These are phyloP conservation scores for Myxozyma mucilagina DNA, from an alignment of 805 yeast genomes.

Conservation along the genomic window DNA sequence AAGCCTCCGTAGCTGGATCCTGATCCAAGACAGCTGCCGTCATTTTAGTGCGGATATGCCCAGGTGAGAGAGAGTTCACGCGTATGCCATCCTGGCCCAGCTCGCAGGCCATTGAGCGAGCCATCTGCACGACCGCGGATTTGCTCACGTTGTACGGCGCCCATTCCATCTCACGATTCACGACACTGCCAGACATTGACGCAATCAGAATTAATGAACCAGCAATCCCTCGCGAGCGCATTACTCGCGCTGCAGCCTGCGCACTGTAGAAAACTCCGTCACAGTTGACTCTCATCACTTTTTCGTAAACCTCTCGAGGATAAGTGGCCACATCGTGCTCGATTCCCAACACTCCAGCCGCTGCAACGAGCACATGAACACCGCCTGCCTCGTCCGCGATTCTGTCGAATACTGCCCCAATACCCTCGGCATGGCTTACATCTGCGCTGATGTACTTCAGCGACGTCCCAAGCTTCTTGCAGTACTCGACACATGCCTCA, in stretches of 20 bases:
- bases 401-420: conserved; percentile 45
- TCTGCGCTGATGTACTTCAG: conserved; percentile 49
- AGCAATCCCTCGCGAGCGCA: conserved; percentile 57
- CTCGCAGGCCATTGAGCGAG: conserved; percentile 67
- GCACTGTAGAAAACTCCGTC: conserved; percentile 73
- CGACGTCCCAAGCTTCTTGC: conserved; percentile 37
- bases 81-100: conserved; percentile 68
- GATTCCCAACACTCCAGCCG: conserved; percentile 62
- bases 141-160: conserved; percentile 63
- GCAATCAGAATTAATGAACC: conserved; percentile 76
- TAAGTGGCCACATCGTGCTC: conserved; percentile 53
- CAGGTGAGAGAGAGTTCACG: conserved; percentile 72
- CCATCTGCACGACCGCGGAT: conserved; percentile 67
- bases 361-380: conserved; percentile 66
- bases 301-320: conserved; percentile 60
- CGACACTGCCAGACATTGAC: conserved; percentile 75
- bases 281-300: conserved; percentile 65
- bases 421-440: conserved; percentile 48
- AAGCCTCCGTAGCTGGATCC: conserved; percentile 42
- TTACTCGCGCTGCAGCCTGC: conserved; percentile 60
- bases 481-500: conserved; percentile 31
- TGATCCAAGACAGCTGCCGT: conserved; percentile 47
- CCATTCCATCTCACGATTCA: conserved; percentile 51
- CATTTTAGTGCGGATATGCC: conserved; percentile 56
- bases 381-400: conserved; percentile 54